These are phyloP conservation scores for Umbelopsis sp. DNA, from an alignment of 192 early-diverging fungal species.

Conservation along the genomic window DNA sequence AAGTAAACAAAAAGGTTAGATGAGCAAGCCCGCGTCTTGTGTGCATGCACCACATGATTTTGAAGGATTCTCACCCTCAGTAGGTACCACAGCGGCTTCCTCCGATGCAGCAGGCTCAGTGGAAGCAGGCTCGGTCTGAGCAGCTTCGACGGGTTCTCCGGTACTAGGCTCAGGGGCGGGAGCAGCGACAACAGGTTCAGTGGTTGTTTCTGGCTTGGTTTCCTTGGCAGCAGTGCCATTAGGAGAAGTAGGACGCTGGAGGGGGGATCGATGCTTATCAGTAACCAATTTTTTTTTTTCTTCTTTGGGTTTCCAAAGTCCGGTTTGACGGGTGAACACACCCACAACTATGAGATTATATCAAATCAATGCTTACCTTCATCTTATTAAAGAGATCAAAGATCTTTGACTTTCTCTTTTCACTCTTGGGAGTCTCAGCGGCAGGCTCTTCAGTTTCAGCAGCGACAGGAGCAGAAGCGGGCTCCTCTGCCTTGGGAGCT, in stretches of 20 bases:
- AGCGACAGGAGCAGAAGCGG: not conserved
- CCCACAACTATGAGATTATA: not conserved
- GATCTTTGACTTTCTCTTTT: conserved; percentile 22
- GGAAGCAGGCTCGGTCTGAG: conserved; percentile 16
- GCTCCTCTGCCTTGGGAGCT: conserved; percentile 5
- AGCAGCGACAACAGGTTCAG: conserved; percentile 8
- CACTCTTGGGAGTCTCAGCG: conserved; percentile 4
- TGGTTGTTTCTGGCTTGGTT: not conserved
- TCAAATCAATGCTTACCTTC: conserved; percentile 6
- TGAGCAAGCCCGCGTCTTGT: not conserved
- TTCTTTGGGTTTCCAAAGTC: not conserved
- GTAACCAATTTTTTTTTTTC: conserved; percentile 18
- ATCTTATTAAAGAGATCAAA: conserved; percentile 16
- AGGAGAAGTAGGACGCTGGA: conserved; percentile 4
- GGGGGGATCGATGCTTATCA: not conserved
- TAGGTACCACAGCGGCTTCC: not conserved
- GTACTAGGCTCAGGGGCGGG: conserved; percentile 17
- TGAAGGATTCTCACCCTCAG: conserved; percentile 17
- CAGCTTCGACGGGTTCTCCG: conserved; percentile 15
- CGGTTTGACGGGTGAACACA: conserved; percentile 6
- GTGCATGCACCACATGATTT: conserved; percentile 8
- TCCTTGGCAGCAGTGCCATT: conserved; percentile 4
- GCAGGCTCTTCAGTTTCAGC: conserved; percentile 23
- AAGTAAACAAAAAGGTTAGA: not conserved
- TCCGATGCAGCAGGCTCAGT: conserved; percentile 1